Base-by-base conservation (phyloP, 768 basidiomycete genomes). In the Mrakia gelida region DNA sequence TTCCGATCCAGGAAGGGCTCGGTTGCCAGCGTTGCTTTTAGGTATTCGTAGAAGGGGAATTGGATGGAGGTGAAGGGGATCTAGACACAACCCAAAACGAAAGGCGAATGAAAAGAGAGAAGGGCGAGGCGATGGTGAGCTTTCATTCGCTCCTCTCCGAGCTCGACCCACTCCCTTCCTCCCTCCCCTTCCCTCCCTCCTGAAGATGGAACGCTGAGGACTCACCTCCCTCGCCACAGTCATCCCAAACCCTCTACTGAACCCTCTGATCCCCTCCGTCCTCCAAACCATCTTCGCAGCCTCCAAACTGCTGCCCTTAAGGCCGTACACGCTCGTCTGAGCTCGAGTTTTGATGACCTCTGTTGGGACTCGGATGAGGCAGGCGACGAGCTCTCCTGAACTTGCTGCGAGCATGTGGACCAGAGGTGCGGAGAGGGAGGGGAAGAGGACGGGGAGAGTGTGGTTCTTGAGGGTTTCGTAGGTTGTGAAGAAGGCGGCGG, bases 1-100 rank as follows among this genome's bases (percentile, higher is more conserved):
- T 79, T 74, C 78, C 90, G 89, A 45, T 89, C 85, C 26, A 86
- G 41, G 84, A 63, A 80, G 49, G 1, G 91, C 81, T 49, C 86
- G 83, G 16, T 83, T 3, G 93, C 90, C 30, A 94, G 85, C 32
- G 87, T 87, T 7, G 86, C 78, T 84, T 98, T 98, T 80, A 99
- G 86, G 45, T 89, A 86, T 85, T 98, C 97, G 82, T 98, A 99
- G 32, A 98, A 85, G 4, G 97, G 96, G 84, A 98, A 98, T 83
- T 98, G 96, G 28, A 98, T 86, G 2, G 93, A 95, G 2, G 94
- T 95, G 86, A 98, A 98, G 2, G 96, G 96, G 61, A 99, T 94
- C 95, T 98, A 81, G 4, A 16, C n/a, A 16, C 15, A 9, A 59
- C n/a, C 21, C 2, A 11, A 30, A 15, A 61, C 26, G 45, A 45